These are phyloP conservation scores for Dimocarpus longan DNA, from an alignment of 345 rosid genomes.

Conservation along the genomic window DNA sequence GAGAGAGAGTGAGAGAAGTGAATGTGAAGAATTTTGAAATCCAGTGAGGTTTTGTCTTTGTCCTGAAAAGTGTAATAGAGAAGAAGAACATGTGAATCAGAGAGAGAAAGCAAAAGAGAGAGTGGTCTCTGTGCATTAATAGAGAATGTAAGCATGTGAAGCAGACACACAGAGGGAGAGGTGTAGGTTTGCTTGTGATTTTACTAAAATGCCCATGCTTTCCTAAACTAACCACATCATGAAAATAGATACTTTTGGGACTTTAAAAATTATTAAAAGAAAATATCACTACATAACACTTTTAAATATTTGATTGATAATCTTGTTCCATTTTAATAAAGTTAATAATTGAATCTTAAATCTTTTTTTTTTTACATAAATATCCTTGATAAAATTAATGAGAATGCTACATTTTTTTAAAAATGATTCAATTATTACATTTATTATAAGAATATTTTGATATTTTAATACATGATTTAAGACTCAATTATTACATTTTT, in stretches of 20 bases:
- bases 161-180: constrained; percentile 5
- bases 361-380: too few relatives aligned
- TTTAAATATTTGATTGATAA: too few relatives aligned
- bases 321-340: too few relatives aligned
- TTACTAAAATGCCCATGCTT: constrained; percentile 41
- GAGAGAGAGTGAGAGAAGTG: constrained; percentile 17
- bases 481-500: too few relatives aligned
- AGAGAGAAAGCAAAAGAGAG: constrained; percentile 23
- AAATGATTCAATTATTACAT: too few relatives aligned
- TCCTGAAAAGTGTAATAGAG: constrained; percentile 26
- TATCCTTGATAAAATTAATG: too few relatives aligned
- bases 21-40: constrained; percentile 29
- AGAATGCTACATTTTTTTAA: too few relatives aligned
- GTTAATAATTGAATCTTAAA: too few relatives aligned
- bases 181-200: neutral
- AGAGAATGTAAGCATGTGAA: constrained; percentile 48
- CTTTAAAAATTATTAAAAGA: too few relatives aligned
- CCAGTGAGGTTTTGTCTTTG: constrained; percentile 49
- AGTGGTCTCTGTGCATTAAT: constrained; percentile 22
- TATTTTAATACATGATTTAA: too few relatives aligned
- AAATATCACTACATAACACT: too few relatives aligned
- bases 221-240: constrained; percentile 2
- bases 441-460: too few relatives aligned
- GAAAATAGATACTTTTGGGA: neutral
- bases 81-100: constrained; percentile 24